Evolutionary conservation across 2,329 filamentous ascomycete genomes (phyloP), one percentile per base, ranked within the genome.

Genomic region (Trichoderma sp.): DNA sequence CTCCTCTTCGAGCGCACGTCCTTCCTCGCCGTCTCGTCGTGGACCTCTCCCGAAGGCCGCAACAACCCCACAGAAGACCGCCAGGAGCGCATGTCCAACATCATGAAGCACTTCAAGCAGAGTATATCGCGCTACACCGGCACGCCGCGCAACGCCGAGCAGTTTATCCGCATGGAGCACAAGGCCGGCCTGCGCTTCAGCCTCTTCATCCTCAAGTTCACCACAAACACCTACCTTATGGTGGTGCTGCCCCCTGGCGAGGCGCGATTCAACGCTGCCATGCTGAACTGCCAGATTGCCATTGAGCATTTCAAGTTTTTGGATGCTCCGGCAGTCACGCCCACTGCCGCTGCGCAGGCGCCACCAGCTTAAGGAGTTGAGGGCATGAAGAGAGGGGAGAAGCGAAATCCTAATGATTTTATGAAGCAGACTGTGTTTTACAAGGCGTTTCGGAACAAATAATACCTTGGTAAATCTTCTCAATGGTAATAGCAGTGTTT

Each of bases 101-200:
- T 99, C 77, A 92, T 99, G 82, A 99, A 99, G 83, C 94, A 95
- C 70, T 97, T 98, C 84, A 99, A 98, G 84, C 95, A 98, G 82
- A 88, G 84, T 72, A 87, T 88, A 70, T 90, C 88, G 68, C 89
- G 91, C 74, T 93, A 92, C 79, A 94, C 91, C 1, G 91, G 91
- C 60, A 92, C 91, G 31, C 91, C 92, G n/a, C 90, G 92, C 65
- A 92, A 92, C 72, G 90, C 91, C 5, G 92, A 93, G 80, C 92
- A 94, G 79, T 94, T 95, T 75, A 88, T 89, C 58, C 86, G 93
- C 74, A 91, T 95, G 83, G 91, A 94, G 79, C 89, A 94, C 81
- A 94, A 93, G 80, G 90, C 91, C 68, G 86, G 86, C 68, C 84
- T 88, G 56, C 87, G 87, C 70, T 98, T 98, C 83, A 96, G 93